These are phyloP conservation scores for Endotrypanum monterogeii DNA, from an alignment of 208 protist species.

Conservation along the genomic window DNA sequence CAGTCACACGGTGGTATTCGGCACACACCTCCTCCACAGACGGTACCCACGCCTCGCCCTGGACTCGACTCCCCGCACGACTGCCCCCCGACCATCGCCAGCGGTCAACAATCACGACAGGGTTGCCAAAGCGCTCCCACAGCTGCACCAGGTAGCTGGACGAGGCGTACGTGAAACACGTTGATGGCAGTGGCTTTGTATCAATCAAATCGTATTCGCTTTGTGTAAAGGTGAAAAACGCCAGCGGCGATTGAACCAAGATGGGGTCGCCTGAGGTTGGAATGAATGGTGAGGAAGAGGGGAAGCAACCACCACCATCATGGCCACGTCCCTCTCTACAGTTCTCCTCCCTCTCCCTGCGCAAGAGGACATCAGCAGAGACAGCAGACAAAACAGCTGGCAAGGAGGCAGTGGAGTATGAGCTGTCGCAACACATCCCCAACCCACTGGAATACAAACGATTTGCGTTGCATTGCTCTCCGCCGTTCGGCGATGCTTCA, in stretches of 20 bases:
- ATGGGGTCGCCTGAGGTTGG: background rate
- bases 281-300: background rate
- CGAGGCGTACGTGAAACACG: conserved; percentile 31
- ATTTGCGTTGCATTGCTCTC: background rate
- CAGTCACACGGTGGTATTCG: conserved; percentile 36
- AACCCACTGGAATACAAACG: background rate
- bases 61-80: background rate
- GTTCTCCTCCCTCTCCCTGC: background rate
- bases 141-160: conserved; percentile 49
- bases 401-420: conserved; percentile 12
- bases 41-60: conserved; percentile 10
- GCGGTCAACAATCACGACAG: conserved; percentile 55
- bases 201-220: conserved; percentile 48
- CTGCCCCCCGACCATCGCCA: conserved; percentile 29
- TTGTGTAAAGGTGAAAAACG: conserved; percentile 52
- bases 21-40: conserved; percentile 30
- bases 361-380: background rate
- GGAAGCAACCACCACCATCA: background rate
- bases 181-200: conserved; percentile 5
- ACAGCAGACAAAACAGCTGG: background rate
- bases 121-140: conserved; percentile 69
- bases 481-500: background rate
- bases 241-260: background rate
- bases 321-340: too few species aligned
- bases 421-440: conserved; percentile 9